phyloP scores from a whole-genome alignment of 148 eudicot species.

The Camellia lanceoleosa region DNA sequence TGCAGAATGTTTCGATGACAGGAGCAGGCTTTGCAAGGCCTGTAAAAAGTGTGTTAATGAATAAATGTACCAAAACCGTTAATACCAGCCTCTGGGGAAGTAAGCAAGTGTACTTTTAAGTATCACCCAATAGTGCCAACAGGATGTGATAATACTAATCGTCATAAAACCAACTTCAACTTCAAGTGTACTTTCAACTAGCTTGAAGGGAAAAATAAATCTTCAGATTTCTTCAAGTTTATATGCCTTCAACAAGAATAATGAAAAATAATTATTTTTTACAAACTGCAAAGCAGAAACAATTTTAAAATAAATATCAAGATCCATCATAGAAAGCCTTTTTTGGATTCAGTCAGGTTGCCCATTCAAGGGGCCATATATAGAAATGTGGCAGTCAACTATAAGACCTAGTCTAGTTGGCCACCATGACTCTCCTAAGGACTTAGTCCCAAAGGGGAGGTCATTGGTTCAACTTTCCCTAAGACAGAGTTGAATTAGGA shows the following conservation, averaged over 20 bases:
- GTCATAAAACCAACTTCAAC: background rate
- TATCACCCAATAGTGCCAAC: background rate
- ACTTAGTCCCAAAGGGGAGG: too few relatives aligned
- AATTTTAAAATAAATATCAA: background rate
- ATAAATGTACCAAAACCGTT: background rate
- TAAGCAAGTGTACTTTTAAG: background rate
- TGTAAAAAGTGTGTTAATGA: conserved; percentile 25
- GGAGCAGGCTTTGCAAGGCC: conserved; percentile 99
- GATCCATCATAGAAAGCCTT: background rate
- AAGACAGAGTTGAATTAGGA: too few relatives aligned
- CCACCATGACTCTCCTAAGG: too few relatives aligned
- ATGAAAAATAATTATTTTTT: background rate
- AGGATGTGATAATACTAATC: too few relatives aligned
- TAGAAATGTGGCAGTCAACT: background rate
- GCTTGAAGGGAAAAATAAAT: background rate
- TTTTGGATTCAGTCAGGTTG: background rate
- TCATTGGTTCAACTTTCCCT: too few relatives aligned
- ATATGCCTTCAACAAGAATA: conserved; percentile 5
- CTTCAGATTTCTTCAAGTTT: conserved; percentile 1
- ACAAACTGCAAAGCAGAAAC: background rate
- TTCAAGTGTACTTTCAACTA: background rate
- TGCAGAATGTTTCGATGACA: conserved; percentile 91
- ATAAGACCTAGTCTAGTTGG: too few relatives aligned
- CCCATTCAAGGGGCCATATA: background rate
- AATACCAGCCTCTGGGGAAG: background rate